Evolutionary conservation across 2,329 filamentous ascomycete genomes (phyloP), one percentile per base, ranked within the genome.

Genomic region (Colletotrichum coccodes): DNA sequence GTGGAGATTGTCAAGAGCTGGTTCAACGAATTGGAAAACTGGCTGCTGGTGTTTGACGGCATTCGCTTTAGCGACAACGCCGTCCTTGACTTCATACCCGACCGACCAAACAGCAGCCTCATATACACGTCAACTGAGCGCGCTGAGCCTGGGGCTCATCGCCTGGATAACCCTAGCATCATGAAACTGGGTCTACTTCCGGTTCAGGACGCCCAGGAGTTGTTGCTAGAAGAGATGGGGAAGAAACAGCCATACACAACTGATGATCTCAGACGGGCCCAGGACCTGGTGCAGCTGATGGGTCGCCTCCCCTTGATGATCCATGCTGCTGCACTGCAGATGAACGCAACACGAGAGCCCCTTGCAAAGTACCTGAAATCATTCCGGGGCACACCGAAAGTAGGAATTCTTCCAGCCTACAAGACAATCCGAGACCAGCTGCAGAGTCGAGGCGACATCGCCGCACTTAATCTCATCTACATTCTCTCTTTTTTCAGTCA

Each of bases 121-220:
- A 90, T 93, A 30, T 91, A 91, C 73, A 92, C 91, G 0, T 92
- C 90, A 0, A 87, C 91, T 0, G 89, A 92, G 71, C 83, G 84
- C 44, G 87, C 87, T 4, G 81, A 83, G 16, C 81, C 80, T 1
- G 89, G 84, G 76, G 87, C 83, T 76, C 87, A 84, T 76, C 86
- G 80, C 67, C 92, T 82, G 79, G 89, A 85, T 82, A 91, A 84
- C 79, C 90, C 79, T 70, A 85, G 83, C 77, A 81, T 83, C 6
- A 84, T 92, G 57, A 83, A 84, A 52, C 81, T 93, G 6, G 85
- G 84, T 23, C 78, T 85, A 1, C 79, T 92, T 8, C 83, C 84
- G 1, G 82, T 85, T 1, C 78, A 85, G 54, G 87, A 92, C 68
- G 90, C 89, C 0, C 86, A 87, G 68, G 82, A 85, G 28, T 79